These are phyloP conservation scores for Parathielavia hyrcaniae DNA, from an alignment of 495 filamentous ascomycete species.

Conservation along the genomic window DNA sequence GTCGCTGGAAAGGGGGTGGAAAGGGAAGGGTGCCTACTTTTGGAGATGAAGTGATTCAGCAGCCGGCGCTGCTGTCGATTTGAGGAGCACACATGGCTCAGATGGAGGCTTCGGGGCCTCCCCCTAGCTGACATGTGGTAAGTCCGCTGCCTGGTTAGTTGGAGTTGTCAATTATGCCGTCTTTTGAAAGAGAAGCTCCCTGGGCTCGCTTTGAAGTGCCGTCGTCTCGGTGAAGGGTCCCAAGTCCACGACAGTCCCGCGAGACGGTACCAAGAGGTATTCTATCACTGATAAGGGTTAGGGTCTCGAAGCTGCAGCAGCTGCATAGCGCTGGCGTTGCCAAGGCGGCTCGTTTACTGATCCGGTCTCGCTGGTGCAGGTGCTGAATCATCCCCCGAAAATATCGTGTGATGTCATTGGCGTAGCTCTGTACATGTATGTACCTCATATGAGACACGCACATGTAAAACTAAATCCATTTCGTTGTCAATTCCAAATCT, in stretches of 20 bases:
- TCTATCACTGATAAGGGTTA: conserved; percentile 7
- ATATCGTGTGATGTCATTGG: too few species aligned
- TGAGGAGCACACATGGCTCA: conserved; percentile 18
- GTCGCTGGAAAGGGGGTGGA: neutral
- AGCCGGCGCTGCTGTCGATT: conserved; percentile 25
- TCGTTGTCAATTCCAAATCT: too few species aligned
- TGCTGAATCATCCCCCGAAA: too few species aligned
- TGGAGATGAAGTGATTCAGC: conserved; percentile 31
- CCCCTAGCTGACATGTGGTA: conserved; percentile 24
- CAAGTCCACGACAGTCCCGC: too few species aligned
- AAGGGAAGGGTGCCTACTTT: conserved; percentile 13
- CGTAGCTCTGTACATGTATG: too few species aligned
- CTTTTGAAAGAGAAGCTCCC: neutral
- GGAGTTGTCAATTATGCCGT: conserved; percentile 16
- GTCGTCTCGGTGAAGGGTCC: neutral
- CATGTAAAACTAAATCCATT: too few species aligned
- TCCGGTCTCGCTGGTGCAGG: too few species aligned
- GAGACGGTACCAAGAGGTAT: neutral
- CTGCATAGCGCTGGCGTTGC: too few species aligned
- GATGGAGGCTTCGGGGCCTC: conserved; percentile 22
- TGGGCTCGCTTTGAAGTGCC: neutral
- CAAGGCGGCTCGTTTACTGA: too few species aligned
- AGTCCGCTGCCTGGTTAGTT: neutral
- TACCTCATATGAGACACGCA: too few species aligned
- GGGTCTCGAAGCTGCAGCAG: neutral